Evolutionary conservation across 1,284 basidiomycete species (phyloP), one percentile per base, ranked within the genome.

Genomic region (Malassezia globosa): DNA sequence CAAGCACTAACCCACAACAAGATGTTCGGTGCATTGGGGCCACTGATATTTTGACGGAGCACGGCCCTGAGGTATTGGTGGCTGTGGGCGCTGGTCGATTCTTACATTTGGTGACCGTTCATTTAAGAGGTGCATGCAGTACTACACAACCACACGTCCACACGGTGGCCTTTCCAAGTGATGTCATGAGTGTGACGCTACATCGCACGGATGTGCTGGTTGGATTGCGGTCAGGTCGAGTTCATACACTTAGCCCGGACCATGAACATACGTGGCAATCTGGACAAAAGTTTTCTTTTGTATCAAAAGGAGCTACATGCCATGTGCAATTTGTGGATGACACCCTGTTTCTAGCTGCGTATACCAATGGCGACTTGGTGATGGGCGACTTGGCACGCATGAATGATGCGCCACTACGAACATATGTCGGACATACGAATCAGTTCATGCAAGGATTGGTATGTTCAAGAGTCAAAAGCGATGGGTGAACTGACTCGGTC

Each of bases 281-380:
- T 27, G 22, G 16, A 13, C 7, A 19, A 19, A 8, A 5, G 19
- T 40, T 25, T n/a, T 23, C 29, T 7, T 24, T 31, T 27, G 25
- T 35, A 3, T 35, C 37, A 1, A 21, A 19, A 10, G 49, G 37
- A 4, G 37, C 49, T 4, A 33, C 46, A 3, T 37, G 26, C 16
- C 43, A 46, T 24, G 11, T 51, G 4, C 14, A 29, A 5, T 41
- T 41, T 27, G 33, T 51, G 11, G 7, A 21, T 3, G 33, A 13
- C 7, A 14, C 33, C 16, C 42, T 46, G 24, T 52, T 47, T 26
- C 11, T 52, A 14, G 45, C 39, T 3, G 23, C 39, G 4, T 52
- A 52, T 47, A 47, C 50, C 13, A 47, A 52, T 38, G 50, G 50
- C 18, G 45, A 46, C 18, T 14, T 47, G 10, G 18, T 52, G 5